phyloP scores from a whole-genome alignment of 495 filamentous ascomycete species.

The Hypoxylon perforatum region DNA sequence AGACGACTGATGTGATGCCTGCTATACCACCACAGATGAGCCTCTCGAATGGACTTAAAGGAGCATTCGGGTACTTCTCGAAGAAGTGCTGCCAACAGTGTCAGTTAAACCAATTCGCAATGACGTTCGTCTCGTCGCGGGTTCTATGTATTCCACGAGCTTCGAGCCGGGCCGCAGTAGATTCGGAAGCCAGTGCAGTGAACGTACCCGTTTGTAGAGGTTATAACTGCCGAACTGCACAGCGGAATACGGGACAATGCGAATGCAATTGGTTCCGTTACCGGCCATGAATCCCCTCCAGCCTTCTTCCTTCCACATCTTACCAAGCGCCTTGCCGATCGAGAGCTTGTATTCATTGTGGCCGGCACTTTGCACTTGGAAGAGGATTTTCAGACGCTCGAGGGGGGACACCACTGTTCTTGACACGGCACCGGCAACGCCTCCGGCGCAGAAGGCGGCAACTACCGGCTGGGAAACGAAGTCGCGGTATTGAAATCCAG shows the following conservation, averaged over 20 bases:
- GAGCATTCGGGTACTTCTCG: slow-evolving; percentile 74
- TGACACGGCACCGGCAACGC: slow-evolving; percentile 95
- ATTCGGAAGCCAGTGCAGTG: not conserved
- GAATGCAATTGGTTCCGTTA: slow-evolving; percentile 97
- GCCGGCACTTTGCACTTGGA: slow-evolving; percentile 93
- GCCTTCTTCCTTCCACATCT: slow-evolving; percentile 97
- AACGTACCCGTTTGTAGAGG: slow-evolving; percentile 89
- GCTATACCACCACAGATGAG: slow-evolving; percentile 88
- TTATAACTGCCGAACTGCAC: slow-evolving; percentile 99
- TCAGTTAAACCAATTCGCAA: slow-evolving; percentile 15
- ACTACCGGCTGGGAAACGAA: slow-evolving; percentile 79
- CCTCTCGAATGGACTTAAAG: slow-evolving; percentile 74
- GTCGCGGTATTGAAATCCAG: slow-evolving; percentile 51
- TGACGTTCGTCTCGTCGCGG: not conserved
- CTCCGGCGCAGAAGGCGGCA: slow-evolving; percentile 95
- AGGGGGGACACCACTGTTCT: slow-evolving; percentile 95
- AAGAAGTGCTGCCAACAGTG: slow-evolving; percentile 68
- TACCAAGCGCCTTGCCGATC: slow-evolving; percentile 84
- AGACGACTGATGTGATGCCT: slow-evolving; percentile 90
- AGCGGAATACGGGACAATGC: slow-evolving; percentile 96
- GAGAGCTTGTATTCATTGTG: slow-evolving; percentile 91
- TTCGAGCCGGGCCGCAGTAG: not conserved
- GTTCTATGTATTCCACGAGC: not conserved
- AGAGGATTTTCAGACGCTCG: slow-evolving; percentile 95
- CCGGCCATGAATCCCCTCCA: slow-evolving; percentile 97